Percentiles rank a stretch among this genome's conserved stretches.
Conservation (phyloP, 352 stramenopile species). For the Pythium folliculosum region DNA sequence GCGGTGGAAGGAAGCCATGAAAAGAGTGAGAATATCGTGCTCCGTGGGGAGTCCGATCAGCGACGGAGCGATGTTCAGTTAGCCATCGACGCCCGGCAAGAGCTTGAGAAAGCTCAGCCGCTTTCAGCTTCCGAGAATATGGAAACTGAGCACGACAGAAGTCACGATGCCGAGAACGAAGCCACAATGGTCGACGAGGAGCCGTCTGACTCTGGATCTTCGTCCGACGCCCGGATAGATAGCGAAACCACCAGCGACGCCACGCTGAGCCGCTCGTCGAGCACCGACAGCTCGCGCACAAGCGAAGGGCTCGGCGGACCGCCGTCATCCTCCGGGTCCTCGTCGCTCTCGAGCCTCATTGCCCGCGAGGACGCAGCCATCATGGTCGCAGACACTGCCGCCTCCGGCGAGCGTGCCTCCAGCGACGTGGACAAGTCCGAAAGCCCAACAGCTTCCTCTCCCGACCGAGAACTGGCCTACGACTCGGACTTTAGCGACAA, state of each 20-base stretch:
- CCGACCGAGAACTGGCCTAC: constrained; percentile 4
- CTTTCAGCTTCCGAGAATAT: too few species aligned
- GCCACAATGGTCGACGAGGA: too few species aligned
- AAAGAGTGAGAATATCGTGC: too few species aligned
- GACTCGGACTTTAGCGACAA: constrained; percentile 25
- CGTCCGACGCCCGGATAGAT: too few species aligned
- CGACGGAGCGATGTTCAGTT: too few species aligned
- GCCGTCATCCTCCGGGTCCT: not conserved
- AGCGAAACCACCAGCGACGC: not conserved
- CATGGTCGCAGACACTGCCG: constrained; percentile 7
- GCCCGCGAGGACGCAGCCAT: constrained; percentile 3
- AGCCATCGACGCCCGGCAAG: too few species aligned
- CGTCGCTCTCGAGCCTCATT: constrained; percentile 9
- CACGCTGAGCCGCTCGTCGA: constrained; percentile 1
- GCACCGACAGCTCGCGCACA: not conserved
- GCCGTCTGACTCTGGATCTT: too few species aligned
- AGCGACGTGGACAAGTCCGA: not conserved
- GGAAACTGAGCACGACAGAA: too few species aligned
- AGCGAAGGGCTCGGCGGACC: not conserved
- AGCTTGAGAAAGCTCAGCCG: too few species aligned
- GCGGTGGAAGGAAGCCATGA: too few species aligned
- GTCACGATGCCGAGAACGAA: too few species aligned
- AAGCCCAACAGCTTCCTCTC: not conserved
- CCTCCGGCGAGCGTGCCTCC: not conserved
- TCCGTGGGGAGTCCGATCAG: too few species aligned